These are phyloP conservation scores for Sclerotinia trifoliorum DNA, from an alignment of 2,329 filamentous ascomycete genomes.

Conservation along the genomic window DNA sequence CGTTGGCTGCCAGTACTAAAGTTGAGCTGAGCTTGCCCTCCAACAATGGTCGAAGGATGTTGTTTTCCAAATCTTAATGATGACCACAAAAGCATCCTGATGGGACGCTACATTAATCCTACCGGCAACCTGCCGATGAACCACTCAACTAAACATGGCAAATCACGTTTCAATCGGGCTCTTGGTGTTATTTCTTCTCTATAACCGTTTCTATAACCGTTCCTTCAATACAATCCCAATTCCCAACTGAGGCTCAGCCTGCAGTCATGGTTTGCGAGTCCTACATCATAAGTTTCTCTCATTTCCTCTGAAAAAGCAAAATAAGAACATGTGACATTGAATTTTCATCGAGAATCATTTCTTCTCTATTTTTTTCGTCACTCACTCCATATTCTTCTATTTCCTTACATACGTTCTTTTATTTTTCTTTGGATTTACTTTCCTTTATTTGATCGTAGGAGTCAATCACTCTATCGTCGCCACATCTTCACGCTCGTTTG, in stretches of 20 bases:
- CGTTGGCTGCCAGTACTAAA: neutral
- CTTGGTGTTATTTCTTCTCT: neutral
- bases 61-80: slow-evolving; percentile 19
- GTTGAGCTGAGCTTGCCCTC: slow-evolving; percentile 10
- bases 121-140: slow-evolving; percentile 7
- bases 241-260: neutral
- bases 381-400: neutral
- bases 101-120: slow-evolving; percentile 17
- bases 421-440: neutral
- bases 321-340: neutral
- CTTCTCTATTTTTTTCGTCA: neutral
- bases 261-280: neutral
- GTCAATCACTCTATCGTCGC: neutral
- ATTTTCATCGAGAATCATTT: neutral
- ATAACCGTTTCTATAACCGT: neutral
- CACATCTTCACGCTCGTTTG: slow-evolving; percentile 5
- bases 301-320: neutral
- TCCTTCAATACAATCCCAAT: neutral
- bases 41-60: slow-evolving; percentile 11
- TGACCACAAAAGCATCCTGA: slow-evolving; percentile 20
- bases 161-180: neutral
- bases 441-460: neutral
- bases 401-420: neutral
- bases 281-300: neutral
- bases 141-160: neutral